phyloP scores from a whole-genome alignment of 2,329 filamentous ascomycete species.

The Aspergillus bombycis region DNA sequence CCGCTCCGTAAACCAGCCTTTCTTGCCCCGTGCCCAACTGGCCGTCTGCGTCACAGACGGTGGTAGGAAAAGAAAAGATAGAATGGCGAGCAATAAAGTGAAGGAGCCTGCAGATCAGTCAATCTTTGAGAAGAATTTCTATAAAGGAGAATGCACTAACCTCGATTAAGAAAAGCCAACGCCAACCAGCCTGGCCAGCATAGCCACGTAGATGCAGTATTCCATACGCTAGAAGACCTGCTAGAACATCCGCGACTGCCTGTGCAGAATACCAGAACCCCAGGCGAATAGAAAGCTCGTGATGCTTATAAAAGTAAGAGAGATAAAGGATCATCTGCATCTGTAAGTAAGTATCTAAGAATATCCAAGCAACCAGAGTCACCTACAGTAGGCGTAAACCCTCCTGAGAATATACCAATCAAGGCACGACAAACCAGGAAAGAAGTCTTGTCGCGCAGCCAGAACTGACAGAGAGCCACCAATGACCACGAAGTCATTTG shows the following conservation, averaged over 20 bases:
- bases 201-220: conserved; percentile 39
- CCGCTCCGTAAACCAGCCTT: conserved; percentile 67
- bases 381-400: conserved; percentile 45
- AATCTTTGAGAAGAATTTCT: background rate
- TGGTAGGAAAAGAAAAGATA: conserved; percentile 55
- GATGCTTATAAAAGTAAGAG: conserved; percentile 71
- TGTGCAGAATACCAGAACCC: conserved; percentile 30
- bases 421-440: conserved; percentile 48
- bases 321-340: conserved; percentile 53
- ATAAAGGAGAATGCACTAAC: conserved; percentile 34
- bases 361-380: background rate
- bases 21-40: conserved; percentile 32
- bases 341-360: background rate
- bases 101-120: conserved; percentile 20
- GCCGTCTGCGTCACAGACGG: conserved; percentile 63
- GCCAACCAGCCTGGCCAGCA: conserved; percentile 36
- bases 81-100: conserved; percentile 29
- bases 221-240: conserved; percentile 48
- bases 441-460: conserved; percentile 46
- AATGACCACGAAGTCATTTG: conserved; percentile 51
- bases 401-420: conserved; percentile 51
- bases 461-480: conserved; percentile 47
- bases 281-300: conserved; percentile 60
- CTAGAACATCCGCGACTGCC: conserved; percentile 48
- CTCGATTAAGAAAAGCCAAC: conserved; percentile 40